A percentile compares a stretch with the other conserved stretches of the same genome.
These are phyloP conservation scores for Chalciporus chontae DNA, from an alignment of 768 basidiomycete genomes.

Conservation along the genomic window DNA sequence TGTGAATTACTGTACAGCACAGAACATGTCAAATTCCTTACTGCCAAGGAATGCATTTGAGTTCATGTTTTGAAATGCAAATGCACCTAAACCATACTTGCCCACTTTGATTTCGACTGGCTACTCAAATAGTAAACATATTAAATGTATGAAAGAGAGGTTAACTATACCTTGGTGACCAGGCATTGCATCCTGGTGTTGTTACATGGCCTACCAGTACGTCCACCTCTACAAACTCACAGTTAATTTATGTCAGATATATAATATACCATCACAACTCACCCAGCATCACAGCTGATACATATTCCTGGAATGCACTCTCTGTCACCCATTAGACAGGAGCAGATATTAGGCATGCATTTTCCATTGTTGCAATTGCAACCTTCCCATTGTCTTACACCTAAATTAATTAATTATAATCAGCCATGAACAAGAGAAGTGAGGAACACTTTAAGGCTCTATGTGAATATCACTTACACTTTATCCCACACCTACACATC, in stretches of 20 bases:
- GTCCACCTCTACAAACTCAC: slow-evolving; percentile 26
- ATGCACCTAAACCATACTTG: slow-evolving; percentile 44
- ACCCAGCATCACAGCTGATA: slow-evolving; percentile 41
- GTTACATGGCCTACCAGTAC: slow-evolving; percentile 15
- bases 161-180: slow-evolving; percentile 17
- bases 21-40: background rate
- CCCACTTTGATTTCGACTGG: slow-evolving; percentile 34
- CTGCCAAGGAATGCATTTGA: slow-evolving; percentile 33
- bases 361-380: slow-evolving; percentile 29
- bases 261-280: slow-evolving; percentile 1
- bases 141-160: background rate
- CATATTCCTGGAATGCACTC: slow-evolving; percentile 59
- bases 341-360: slow-evolving; percentile 27
- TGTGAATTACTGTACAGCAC: background rate
- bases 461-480: slow-evolving; percentile 31
- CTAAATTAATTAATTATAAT: background rate
- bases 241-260: background rate
- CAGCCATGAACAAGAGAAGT: background rate
- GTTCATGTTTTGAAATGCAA: slow-evolving; percentile 30
- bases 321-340: slow-evolving; percentile 32
- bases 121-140: slow-evolving; percentile 21
- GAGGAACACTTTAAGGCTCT: no score
- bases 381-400: slow-evolving; percentile 14
- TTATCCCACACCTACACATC: slow-evolving; percentile 44
- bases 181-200: slow-evolving; percentile 30